Conservation (phyloP, 2,329 filamentous ascomycete genomes). For the Alternaria consortialis region DNA sequence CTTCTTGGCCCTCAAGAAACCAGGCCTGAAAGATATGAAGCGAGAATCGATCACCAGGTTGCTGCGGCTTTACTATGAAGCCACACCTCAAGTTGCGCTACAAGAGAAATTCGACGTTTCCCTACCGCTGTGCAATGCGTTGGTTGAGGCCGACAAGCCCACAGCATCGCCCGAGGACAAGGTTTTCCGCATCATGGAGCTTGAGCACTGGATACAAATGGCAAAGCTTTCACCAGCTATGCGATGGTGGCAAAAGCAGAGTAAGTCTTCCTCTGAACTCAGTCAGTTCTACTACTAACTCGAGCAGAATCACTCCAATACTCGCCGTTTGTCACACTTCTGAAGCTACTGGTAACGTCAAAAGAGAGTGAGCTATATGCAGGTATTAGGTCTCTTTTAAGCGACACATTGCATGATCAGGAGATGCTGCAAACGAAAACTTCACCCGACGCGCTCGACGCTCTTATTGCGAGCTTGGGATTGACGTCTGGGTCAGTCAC, state of each 20-base stretch:
- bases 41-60: slow-evolving; percentile 81
- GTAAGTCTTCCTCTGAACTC: slow-evolving; percentile 39
- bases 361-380: slow-evolving; percentile 59
- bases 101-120: slow-evolving; percentile 91
- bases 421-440: slow-evolving; percentile 67
- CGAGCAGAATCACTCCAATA: slow-evolving; percentile 63
- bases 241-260: slow-evolving; percentile 85
- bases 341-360: slow-evolving; percentile 66
- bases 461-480: slow-evolving; percentile 59
- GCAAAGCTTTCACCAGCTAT: slow-evolving; percentile 83
- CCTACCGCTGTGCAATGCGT: slow-evolving; percentile 72
- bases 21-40: slow-evolving; percentile 76
- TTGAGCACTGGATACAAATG: slow-evolving; percentile 83
- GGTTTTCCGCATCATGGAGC: slow-evolving; percentile 72
- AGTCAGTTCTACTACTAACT: slow-evolving; percentile 15
- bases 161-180: slow-evolving; percentile 55
- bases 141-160: slow-evolving; percentile 66
- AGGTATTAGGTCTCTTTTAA: slow-evolving; percentile 65
- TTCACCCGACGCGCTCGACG: slow-evolving; percentile 52
- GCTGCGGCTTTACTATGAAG: slow-evolving; percentile 83
- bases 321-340: slow-evolving; percentile 76
- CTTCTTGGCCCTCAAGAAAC: slow-evolving; percentile 75
- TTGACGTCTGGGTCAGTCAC: slow-evolving; percentile 46
- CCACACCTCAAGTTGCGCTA: slow-evolving; percentile 79
- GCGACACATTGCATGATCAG: slow-evolving; percentile 69